Evolutionary conservation across 1,139 yeast genomes (phyloP), one percentile per base, ranked within the genome.

Genomic region (Citeromyces siamensis): DNA sequence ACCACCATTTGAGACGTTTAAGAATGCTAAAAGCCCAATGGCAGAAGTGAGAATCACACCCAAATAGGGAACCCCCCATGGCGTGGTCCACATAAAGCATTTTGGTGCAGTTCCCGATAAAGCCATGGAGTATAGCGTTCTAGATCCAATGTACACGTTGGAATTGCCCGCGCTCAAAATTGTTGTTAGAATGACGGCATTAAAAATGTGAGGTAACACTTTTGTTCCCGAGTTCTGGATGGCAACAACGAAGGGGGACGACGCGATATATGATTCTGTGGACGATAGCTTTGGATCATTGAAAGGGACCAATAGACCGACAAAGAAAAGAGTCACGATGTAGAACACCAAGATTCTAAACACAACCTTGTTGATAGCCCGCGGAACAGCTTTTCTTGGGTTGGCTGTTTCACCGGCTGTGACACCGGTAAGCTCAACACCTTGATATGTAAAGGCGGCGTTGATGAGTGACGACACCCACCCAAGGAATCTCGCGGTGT

Each of bases 341-440:
- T 83, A 88, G 55, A 88, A 82, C 40, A 85, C 61, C 44, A 83
- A 57, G 47, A 88, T 84, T 59, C 96, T 73, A 62, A 75, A 70
- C 46, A 85, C 73, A 27, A 85, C 94, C 52, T 82, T 82, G 49
- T 78, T 73, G 50, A 84, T 82, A 22, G 95, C 95, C 41, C 70
- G 68, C 40, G 95, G 95, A 37, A 88, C 83, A 10, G 93, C 68
- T 46, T 71, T 75, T 53, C 82, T 68, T 40, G 96, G 95, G 57
- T 83, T 81, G 36, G 71, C 68, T 36, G 90, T 71, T 60, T 88
- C 96, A 53, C 95, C 94, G 14, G 94, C 90, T 4, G 94, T 75
- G 40, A 88, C 72, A 48, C 94, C 95, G 21, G 83, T 82, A 46
- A 83, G 68, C 58, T 88, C 96, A 42, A 70, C 66, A 54, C 93